Evolutionary conservation across 2,329 filamentous ascomycete species (phyloP), one percentile per base, ranked within the genome.

Genomic region (Colletotrichum falcatum): DNA sequence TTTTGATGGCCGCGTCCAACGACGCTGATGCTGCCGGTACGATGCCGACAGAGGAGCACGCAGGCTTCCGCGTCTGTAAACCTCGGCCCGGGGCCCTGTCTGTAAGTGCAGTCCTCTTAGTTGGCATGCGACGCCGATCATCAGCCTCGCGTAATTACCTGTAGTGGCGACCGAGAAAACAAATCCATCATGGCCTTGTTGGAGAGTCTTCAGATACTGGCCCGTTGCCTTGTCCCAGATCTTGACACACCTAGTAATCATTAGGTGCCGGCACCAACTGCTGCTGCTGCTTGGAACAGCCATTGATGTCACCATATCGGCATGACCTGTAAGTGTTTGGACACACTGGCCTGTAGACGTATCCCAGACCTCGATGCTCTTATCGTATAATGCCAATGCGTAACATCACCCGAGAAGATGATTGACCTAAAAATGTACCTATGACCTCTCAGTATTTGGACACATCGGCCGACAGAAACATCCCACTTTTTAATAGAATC

Each of bases 341-440:
- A 53, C 14, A 20, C 49, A 53, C 5, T 53, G 26, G 26, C 49
- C 26, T 53, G 49, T 53, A 20, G 26, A 18, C 2, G 0, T 18
- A 23, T 53, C 49, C 49, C 49, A 53, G 26, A 53, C 6, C 26
- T 30, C 30, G 28, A 53, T 20, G 6, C 26, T 53, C 2, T 1
- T 20, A 18, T 53, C 26, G 9, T 1, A 0, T 20, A 26, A 53
- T 20, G 26, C 28, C 30, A 26, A 53, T 20, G 26, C 28, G 3
- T 30, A 11, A 7, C 28, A 20, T 53, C 49, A 3, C 0, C 16
- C 5, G 49, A 53, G 16, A 53, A 53, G 8, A 28, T 18, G 6
- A 53, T 11, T 11, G 49, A 53, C 0, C 0, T 4, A 11, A 53
- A 14, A 0, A 2, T 3, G 2, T 4, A 1, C 18, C 5, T 20